phyloP scores from a whole-genome alignment of 768 basidiomycete species.

The Boletus bicolor region DNA sequence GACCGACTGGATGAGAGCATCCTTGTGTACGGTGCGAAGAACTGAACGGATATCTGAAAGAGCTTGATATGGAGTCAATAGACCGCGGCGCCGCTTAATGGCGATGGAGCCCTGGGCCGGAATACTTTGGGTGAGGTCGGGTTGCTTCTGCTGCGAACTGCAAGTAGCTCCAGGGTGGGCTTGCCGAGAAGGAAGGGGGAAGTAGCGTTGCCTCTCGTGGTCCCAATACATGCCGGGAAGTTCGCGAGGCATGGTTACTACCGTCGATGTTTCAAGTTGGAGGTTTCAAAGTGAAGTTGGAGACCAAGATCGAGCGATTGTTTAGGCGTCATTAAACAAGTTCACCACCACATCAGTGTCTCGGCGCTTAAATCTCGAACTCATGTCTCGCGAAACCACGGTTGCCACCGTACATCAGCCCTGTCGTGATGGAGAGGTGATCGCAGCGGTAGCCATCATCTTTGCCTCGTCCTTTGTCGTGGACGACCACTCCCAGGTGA shows the following conservation, averaged over 20 bases:
- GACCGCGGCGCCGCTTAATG: neutral
- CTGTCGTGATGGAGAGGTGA: neutral
- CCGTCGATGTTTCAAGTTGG: neutral
- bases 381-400: neutral
- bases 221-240: conserved; percentile 62
- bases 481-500: neutral
- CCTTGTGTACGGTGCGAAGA: conserved; percentile 17
- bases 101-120: neutral
- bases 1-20: conserved; percentile 29
- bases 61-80: neutral
- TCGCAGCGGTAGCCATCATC: neutral
- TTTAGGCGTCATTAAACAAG: neutral
- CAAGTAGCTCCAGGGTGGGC: too few relatives aligned
- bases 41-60: conserved; percentile 18
- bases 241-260: conserved; percentile 40
- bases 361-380: neutral
- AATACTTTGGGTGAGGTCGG: neutral
- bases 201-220: conserved; percentile 49
- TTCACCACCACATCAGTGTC: neutral
- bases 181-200: conserved; percentile 34
- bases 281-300: neutral
- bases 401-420: neutral
- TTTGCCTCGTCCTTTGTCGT: neutral
- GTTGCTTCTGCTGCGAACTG: neutral
- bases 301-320: neutral